Evolutionary conservation across 148 eudicot species (phyloP).

Genomic region (Hydrangea macrophylla): DNA sequence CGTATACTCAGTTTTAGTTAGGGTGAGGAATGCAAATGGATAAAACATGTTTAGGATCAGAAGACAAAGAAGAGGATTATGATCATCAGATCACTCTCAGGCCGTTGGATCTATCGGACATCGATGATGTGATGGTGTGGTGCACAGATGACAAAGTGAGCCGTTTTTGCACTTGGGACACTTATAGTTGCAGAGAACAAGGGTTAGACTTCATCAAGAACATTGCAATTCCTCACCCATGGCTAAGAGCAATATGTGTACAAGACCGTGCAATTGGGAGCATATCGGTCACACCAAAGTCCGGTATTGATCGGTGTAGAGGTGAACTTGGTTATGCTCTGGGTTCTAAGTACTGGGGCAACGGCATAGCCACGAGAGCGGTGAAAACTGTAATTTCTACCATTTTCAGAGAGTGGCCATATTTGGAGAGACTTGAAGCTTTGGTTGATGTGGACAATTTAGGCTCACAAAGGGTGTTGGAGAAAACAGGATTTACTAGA

Average conservation of each 20-base stretch:
- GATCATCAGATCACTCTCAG: slow-evolving; percentile 29
- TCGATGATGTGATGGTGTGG: slow-evolving; percentile 41
- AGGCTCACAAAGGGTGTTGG: slow-evolving; percentile 45
- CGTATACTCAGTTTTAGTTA: no score
- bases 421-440: slow-evolving; percentile 48
- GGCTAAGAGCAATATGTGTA: slow-evolving; percentile 31
- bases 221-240: slow-evolving; percentile 28
- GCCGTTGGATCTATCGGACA: slow-evolving; percentile 22
- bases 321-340: slow-evolving; percentile 47
- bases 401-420: slow-evolving; percentile 43
- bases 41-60: no score
- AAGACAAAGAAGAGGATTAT: background rate
- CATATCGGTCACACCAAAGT: slow-evolving; percentile 21
- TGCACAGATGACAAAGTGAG: slow-evolving; percentile 35
- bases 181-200: slow-evolving; percentile 25
- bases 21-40: no score
- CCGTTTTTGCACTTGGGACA: slow-evolving; percentile 23
- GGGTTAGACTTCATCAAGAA: slow-evolving; percentile 23
- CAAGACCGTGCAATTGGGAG: slow-evolving; percentile 22
- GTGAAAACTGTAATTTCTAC: slow-evolving; percentile 31
- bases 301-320: no score
- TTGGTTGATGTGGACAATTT: slow-evolving; percentile 43
- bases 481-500: slow-evolving; percentile 29
- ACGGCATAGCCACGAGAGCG: slow-evolving; percentile 45
- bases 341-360: slow-evolving; percentile 48